Conservation (phyloP, 805 yeast species). For the Starmerella khaoyaiensis region DNA sequence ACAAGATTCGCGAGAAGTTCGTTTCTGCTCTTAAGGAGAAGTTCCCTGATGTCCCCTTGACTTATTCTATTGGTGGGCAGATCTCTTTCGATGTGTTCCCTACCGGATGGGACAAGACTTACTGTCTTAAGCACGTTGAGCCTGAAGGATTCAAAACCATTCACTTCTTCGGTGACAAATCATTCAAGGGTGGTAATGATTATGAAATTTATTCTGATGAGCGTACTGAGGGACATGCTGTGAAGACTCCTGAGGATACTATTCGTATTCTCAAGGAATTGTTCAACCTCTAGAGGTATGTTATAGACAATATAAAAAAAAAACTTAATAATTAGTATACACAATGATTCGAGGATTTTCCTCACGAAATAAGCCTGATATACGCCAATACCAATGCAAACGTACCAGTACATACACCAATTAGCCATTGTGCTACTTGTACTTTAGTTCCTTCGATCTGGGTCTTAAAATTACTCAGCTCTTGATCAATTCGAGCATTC, state of each 20-base stretch:
- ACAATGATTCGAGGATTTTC: not conserved
- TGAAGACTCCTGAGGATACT: conserved; percentile 80
- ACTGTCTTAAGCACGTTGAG: conserved; percentile 85
- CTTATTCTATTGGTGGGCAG: conserved; percentile 98
- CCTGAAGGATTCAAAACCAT: conserved; percentile 72
- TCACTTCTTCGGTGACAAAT: conserved; percentile 98
- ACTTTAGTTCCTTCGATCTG: conserved; percentile 92
- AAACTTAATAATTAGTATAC: not conserved
- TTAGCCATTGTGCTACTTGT: conserved; percentile 95
- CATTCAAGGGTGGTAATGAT: conserved; percentile 94
- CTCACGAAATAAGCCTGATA: conserved; percentile 58
- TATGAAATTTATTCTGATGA: conserved; percentile 86
- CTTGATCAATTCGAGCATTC: conserved; percentile 89
- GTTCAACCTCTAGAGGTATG: conserved; percentile 31
- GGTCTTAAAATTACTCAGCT: conserved; percentile 84
- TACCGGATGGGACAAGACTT: conserved; percentile 99
- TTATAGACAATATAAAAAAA: conserved; percentile 2
- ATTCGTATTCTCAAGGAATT: conserved; percentile 69
- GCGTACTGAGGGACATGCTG: conserved; percentile 95
- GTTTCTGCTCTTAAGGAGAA: conserved; percentile 72
- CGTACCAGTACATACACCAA: conserved; percentile 97
- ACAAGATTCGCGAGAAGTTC: conserved; percentile 71
- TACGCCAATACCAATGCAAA: conserved; percentile 89
- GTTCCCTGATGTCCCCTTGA: conserved; percentile 73
- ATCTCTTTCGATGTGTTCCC: conserved; percentile 99